Evolutionary conservation across 23 red algal genomes (phyloP).

Genomic region (Gracilaria domingensis): DNA sequence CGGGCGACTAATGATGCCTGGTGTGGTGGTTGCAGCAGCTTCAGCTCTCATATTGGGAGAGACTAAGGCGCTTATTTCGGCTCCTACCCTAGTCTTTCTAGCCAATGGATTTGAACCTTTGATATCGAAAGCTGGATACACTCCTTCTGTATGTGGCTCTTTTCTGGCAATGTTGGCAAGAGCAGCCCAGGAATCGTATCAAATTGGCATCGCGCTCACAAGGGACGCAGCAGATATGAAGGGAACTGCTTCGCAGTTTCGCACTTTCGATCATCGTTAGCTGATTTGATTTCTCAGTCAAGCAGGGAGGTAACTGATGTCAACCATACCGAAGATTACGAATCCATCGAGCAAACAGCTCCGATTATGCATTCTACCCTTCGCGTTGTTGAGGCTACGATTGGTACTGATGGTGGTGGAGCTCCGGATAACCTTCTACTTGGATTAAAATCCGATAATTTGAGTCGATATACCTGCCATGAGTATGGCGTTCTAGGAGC

Average conservation of each 20-base stretch:
- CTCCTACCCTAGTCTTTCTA: constrained; percentile 55
- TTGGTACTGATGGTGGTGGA: constrained; percentile 62
- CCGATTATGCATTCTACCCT: constrained; percentile 72
- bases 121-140: constrained; percentile 62
- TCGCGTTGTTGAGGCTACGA: constrained; percentile 61
- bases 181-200: constrained; percentile 57
- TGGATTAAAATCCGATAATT: constrained; percentile 26
- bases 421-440: constrained; percentile 48
- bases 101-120: constrained; percentile 37
- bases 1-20: constrained; percentile 34
- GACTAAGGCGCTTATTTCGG: constrained; percentile 36
- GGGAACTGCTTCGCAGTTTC: constrained; percentile 62
- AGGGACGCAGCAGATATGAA: constrained; percentile 23
- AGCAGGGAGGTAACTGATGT: neutral
- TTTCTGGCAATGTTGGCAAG: constrained; percentile 66
- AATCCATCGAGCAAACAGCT: neutral
- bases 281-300: constrained; percentile 47
- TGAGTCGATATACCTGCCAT: neutral
- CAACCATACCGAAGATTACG: neutral
- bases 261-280: constrained; percentile 56
- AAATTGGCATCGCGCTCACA: constrained; percentile 43
- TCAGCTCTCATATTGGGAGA: constrained; percentile 62
- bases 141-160: constrained; percentile 33
- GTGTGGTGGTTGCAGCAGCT: constrained; percentile 46
- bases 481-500: constrained; percentile 46